Conservation (phyloP, 106 monocot species). For the Amphibolis antarctica region DNA sequence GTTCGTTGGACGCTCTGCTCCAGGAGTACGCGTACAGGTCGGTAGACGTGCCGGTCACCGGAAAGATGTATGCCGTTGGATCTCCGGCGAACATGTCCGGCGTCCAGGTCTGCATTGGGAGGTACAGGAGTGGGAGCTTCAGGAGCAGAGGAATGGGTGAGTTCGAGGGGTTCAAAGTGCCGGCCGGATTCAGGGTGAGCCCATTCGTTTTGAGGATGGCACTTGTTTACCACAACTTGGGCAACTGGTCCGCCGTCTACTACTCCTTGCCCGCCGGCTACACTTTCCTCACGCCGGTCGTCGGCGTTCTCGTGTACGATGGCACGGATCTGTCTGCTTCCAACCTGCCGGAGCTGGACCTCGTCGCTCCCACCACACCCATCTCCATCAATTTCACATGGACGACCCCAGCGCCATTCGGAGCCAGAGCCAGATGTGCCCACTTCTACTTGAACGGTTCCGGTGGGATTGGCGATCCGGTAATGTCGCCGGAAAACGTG, state of each 20-base stretch:
- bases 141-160: slow-evolving; percentile 27
- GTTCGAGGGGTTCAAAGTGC: slow-evolving; percentile 57
- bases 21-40: too few species aligned
- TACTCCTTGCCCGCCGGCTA: slow-evolving; percentile 13
- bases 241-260: slow-evolving; percentile 18
- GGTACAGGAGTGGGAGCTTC: slow-evolving; percentile 65
- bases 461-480: slow-evolving; percentile 32
- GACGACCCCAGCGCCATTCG: slow-evolving; percentile 16
- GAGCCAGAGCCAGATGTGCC: slow-evolving; percentile 31
- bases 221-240: slow-evolving; percentile 24
- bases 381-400: slow-evolving; percentile 42
- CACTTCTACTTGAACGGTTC: slow-evolving; percentile 50
- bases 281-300: slow-evolving; percentile 1
- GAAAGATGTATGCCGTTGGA: slow-evolving; percentile 27
- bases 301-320: slow-evolving; percentile 34
- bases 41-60: slow-evolving; percentile 15
- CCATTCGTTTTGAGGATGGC: slow-evolving; percentile 59
- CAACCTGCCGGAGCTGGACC: slow-evolving; percentile 32
- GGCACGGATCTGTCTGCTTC: slow-evolving; percentile 45
- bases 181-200: slow-evolving; percentile 38
- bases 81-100: slow-evolving; percentile 56
- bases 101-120: slow-evolving; percentile 35
- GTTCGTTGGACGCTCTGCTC: too few species aligned
- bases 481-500: slow-evolving; percentile 22
- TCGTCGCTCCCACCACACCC: slow-evolving; percentile 32